Percentiles rank a stretch among this genome's conserved stretches.
Evolutionary conservation across 345 rosid genomes (phyloP).

Genomic region (Psidium friedrichsthalianum): DNA sequence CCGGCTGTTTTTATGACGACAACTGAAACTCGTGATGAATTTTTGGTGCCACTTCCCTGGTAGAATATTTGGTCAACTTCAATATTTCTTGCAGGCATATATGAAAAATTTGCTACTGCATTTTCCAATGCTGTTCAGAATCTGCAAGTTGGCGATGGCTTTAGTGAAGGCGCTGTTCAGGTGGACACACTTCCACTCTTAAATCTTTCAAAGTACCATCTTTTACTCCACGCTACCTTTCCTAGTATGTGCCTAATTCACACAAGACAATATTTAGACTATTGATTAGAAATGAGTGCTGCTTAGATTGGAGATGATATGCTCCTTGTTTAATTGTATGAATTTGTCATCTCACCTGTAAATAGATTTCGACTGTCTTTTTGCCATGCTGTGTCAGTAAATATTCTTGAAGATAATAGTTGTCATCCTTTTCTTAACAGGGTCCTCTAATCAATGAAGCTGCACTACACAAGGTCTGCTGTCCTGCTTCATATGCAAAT

Average conservation of each 20-base stretch:
- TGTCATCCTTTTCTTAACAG: conserved; percentile 26
- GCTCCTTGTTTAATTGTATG: neutral
- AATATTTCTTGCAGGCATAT: conserved; percentile 49
- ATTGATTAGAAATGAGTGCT: neutral
- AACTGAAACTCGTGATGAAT: neutral
- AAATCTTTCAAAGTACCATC: neutral
- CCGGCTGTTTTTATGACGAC: neutral
- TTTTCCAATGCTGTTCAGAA: conserved; percentile 80
- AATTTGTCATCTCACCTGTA: neutral
- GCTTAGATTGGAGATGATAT: neutral
- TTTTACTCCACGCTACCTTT: neutral
- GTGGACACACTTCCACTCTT: conserved; percentile 16
- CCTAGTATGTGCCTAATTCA: neutral
- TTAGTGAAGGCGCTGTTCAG: conserved; percentile 66
- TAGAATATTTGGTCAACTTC: neutral
- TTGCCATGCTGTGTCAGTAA: neutral
- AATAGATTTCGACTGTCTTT: neutral
- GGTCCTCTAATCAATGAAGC: conserved; percentile 97
- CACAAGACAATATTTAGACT: neutral
- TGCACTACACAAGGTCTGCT: conserved; percentile 70
- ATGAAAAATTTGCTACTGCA: conserved; percentile 78
- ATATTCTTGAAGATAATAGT: neutral
- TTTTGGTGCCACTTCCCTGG: neutral
- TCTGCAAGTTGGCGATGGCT: conserved; percentile 94
- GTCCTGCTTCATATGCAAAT: neutral